Evolutionary conservation across 495 filamentous ascomycete genomes (phyloP).

Genomic region (Podospora bellae-mahoneyi): DNA sequence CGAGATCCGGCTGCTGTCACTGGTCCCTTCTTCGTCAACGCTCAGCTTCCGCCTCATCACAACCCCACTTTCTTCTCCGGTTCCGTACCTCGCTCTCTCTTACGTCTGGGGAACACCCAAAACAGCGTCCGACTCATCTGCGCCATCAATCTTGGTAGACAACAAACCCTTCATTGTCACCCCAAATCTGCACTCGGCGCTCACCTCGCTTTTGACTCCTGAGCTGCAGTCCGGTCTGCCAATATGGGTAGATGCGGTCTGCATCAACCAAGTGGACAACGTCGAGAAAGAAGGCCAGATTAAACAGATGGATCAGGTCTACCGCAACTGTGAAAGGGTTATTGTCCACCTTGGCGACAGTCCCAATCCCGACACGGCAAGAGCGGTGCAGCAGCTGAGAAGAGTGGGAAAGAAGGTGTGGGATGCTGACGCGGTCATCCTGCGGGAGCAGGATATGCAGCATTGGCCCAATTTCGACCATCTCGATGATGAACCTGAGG

Average conservation of each 20-base stretch:
- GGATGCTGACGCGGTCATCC: not conserved
- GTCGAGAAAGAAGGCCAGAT: slow-evolving; percentile 1
- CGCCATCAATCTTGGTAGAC: not conserved
- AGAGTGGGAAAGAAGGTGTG: not conserved
- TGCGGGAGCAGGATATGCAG: not conserved
- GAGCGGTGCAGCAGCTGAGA: not conserved
- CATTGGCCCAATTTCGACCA: not conserved
- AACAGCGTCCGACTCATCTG: not conserved
- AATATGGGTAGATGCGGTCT: slow-evolving; percentile 4
- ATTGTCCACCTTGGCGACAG: not conserved
- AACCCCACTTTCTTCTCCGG: not conserved
- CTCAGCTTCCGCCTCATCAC: slow-evolving; percentile 6
- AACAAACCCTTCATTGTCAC: not conserved
- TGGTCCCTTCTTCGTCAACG: not conserved
- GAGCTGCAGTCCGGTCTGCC: not conserved
- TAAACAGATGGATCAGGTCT: not conserved
- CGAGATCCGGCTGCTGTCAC: slow-evolving; percentile 1
- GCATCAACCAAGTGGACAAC: slow-evolving; percentile 4
- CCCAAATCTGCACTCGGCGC: not conserved
- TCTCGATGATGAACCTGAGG: not conserved
- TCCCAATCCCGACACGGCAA: not conserved
- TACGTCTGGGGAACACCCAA: slow-evolving; percentile 1
- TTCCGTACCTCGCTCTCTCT: not conserved
- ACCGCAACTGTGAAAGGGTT: not conserved
- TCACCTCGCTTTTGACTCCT: not conserved